phyloP scores from a whole-genome alignment of 202 grass and related monocot species.

The Zizania palustris region DNA sequence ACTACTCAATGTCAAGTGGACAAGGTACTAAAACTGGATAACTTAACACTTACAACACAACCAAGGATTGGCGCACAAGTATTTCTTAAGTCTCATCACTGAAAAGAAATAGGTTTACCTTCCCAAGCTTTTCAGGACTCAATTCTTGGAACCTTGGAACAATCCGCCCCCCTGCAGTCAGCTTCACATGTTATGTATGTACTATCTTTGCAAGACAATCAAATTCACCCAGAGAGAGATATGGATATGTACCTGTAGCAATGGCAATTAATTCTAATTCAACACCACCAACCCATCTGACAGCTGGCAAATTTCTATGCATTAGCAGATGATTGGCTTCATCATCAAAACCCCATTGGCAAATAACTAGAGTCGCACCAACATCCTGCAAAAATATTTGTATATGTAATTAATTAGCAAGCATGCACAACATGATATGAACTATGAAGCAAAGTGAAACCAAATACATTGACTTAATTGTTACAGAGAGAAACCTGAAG shows the following conservation, averaged over 20 bases:
- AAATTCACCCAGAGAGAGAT: not conserved
- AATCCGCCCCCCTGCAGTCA: constrained; percentile 76
- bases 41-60: not conserved
- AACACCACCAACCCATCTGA: constrained; percentile 99
- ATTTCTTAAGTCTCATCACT: constrained; percentile 4
- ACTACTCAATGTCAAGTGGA: constrained; percentile 4
- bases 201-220: not conserved
- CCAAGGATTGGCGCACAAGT: not conserved
- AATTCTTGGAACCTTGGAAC: constrained; percentile 96
- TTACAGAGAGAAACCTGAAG: not conserved
- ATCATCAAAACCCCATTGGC: constrained; percentile 99
- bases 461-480: not conserved
- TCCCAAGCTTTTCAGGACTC: constrained; percentile 84
- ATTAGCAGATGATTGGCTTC: constrained; percentile 97
- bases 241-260: constrained; percentile 68
- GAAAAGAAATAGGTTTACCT: constrained; percentile 50
- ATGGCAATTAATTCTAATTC: constrained; percentile 98
- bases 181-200: constrained; percentile 35
- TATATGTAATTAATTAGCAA: not conserved
- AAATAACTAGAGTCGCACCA: constrained; percentile 97
- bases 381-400: constrained; percentile 59
- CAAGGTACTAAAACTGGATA: not conserved
- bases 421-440: not conserved
- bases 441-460: constrained; percentile 12
- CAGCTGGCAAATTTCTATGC: constrained; percentile 90